phyloP scores from a whole-genome alignment of 2,329 filamentous ascomycete genomes.

The Aspergillus tanneri region DNA sequence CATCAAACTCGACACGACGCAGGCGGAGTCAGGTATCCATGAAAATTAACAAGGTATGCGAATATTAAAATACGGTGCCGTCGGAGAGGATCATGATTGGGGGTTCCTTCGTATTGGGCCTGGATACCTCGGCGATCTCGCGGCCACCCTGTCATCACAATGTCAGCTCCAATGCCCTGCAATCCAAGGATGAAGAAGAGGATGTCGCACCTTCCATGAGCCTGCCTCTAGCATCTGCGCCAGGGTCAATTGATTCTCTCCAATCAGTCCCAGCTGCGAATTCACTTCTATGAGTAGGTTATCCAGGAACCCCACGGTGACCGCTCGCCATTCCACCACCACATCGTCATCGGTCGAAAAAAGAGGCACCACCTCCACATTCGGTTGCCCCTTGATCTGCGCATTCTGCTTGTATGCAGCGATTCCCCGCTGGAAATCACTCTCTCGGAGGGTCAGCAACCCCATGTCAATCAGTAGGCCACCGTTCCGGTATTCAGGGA shows the following conservation, averaged over 20 bases:
- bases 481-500: constrained; percentile 91
- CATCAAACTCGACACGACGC: constrained; percentile 13
- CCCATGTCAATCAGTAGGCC: constrained; percentile 84
- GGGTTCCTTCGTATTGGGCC: constrained; percentile 93
- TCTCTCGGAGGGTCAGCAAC: constrained; percentile 70
- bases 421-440: constrained; percentile 69
- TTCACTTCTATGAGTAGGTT: constrained; percentile 70
- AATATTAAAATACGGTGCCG: constrained; percentile 81
- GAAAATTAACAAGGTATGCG: constrained; percentile 20
- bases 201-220: constrained; percentile 84
- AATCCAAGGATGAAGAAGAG: not conserved
- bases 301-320: constrained; percentile 73
- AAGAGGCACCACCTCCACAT: constrained; percentile 69
- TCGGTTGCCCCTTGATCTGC: constrained; percentile 68
- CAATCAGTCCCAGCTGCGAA: constrained; percentile 64
- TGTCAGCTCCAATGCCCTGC: constrained; percentile 21
- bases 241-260: constrained; percentile 68
- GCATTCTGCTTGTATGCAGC: constrained; percentile 69
- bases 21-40: constrained; percentile 30
- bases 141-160: constrained; percentile 68
- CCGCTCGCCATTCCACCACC: constrained; percentile 75
- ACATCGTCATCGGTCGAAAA: constrained; percentile 74
- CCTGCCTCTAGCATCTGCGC: constrained; percentile 93
- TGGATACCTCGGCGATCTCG: constrained; percentile 91
- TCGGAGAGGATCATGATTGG: constrained; percentile 96